A percentile compares a stretch with the other conserved stretches of the same genome.
These are phyloP conservation scores for Tetrahymena malaccensis DNA, from an alignment of 73 alveolate species.

Conservation along the genomic window DNA sequence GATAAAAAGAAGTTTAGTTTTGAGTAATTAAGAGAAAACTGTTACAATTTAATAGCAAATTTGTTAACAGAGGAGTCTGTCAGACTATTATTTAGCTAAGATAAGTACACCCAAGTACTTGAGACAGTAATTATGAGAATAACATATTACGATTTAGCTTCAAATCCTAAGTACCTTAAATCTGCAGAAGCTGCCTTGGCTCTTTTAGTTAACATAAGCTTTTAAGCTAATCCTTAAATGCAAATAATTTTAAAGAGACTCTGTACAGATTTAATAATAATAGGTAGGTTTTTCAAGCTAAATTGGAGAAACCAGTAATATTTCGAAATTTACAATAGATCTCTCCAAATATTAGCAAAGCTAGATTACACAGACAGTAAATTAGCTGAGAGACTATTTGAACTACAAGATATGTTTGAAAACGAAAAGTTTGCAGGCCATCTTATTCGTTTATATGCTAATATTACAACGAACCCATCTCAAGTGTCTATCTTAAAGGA, in stretches of 20 bases:
- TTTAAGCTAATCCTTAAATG: not conserved
- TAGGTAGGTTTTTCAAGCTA: not conserved
- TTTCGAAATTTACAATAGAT: not conserved
- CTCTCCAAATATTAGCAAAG: not conserved
- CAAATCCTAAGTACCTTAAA: not conserved
- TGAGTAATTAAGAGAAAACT: not conserved
- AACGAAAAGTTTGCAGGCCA: not conserved
- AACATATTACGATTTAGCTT: not conserved
- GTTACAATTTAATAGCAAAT: slow-evolving; percentile 15
- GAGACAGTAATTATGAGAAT: not conserved
- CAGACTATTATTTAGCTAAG: not conserved
- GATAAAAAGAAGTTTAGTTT: not conserved
- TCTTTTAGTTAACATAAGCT: slow-evolving; percentile 14
- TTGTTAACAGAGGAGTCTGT: slow-evolving; percentile 12
- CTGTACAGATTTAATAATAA: not conserved
- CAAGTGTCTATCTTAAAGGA: not conserved
- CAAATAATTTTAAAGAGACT: not conserved
- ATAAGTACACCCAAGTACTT: not conserved
- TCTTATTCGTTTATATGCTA: not conserved
- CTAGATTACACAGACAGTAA: not conserved
- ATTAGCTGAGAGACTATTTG: not conserved
- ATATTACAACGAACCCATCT: not conserved
- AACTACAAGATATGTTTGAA: not conserved
- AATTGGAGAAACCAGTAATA: not conserved
- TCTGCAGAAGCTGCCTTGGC: slow-evolving; percentile 27